These are phyloP conservation scores for Magnaporthales sp. DNA, from an alignment of 2,329 filamentous ascomycete genomes.

Conservation along the genomic window DNA sequence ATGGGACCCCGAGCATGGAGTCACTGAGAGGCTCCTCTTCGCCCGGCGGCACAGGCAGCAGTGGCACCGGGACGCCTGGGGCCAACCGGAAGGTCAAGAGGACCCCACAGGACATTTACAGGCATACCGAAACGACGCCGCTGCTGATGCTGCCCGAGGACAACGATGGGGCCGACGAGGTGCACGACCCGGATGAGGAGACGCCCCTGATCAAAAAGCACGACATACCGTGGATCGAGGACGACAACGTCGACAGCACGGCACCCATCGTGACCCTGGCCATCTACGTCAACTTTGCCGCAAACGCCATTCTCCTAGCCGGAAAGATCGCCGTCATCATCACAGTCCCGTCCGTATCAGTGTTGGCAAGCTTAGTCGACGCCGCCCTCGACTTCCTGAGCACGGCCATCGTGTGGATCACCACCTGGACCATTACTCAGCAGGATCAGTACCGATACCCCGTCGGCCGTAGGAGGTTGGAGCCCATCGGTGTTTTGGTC, in stretches of 20 bases:
- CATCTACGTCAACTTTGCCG: conserved; percentile 76
- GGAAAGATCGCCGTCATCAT: conserved; percentile 72
- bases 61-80: conserved; percentile 5
- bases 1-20: conserved; percentile 8
- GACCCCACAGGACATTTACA: conserved; percentile 82
- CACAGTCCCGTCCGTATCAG: conserved; percentile 72
- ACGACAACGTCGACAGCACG: conserved; percentile 62
- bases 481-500: conserved; percentile 72
- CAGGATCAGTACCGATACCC: conserved; percentile 71
- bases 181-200: conserved; percentile 22
- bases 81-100: conserved; percentile 53
- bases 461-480: conserved; percentile 63
- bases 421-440: conserved; percentile 63
- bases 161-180: conserved; percentile 31
- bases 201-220: conserved; percentile 26
- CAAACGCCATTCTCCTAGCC: conserved; percentile 65
- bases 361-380: conserved; percentile 72
- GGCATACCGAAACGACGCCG: conserved; percentile 59
- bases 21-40: conserved; percentile 6
- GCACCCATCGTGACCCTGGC: conserved; percentile 74
- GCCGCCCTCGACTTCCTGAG: conserved; percentile 73
- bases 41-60: conserved; percentile 10
- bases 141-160: conserved; percentile 40
- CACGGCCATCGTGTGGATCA: conserved; percentile 74
- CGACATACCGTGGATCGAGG: conserved; percentile 62